Conservation (phyloP, 352 stramenopile genomes). For the Phytopythium montanum region DNA sequence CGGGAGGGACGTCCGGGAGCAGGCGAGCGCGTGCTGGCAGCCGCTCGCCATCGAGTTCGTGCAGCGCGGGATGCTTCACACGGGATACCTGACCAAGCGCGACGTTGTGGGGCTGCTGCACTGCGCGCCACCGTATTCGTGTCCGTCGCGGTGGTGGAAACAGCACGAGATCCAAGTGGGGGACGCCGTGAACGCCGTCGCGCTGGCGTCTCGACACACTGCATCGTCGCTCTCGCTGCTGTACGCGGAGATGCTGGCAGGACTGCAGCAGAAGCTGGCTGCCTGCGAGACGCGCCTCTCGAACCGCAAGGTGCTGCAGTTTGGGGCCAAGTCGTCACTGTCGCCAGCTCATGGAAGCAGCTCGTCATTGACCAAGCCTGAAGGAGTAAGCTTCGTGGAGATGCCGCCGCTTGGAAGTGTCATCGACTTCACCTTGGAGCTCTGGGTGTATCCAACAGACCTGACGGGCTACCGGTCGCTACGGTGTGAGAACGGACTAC, state of each 20-base stretch:
- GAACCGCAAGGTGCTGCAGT: slow-evolving; percentile 55
- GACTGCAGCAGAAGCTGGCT: slow-evolving; percentile 58
- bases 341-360: slow-evolving; percentile 4
- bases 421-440: slow-evolving; percentile 71
- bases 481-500: slow-evolving; percentile 70
- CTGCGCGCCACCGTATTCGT: slow-evolving; percentile 59
- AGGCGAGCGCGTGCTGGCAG: slow-evolving; percentile 68
- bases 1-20: slow-evolving; percentile 4
- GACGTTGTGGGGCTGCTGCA: slow-evolving; percentile 64
- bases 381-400: slow-evolving; percentile 67
- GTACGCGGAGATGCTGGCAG: slow-evolving; percentile 69
- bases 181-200: slow-evolving; percentile 4
- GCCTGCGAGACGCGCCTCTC: slow-evolving; percentile 28
- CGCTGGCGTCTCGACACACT: slow-evolving; percentile 39
- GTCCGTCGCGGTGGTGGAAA: slow-evolving; percentile 50
- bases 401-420: slow-evolving; percentile 56
- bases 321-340: slow-evolving; percentile 38
- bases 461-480: slow-evolving; percentile 61
- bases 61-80: slow-evolving; percentile 62
- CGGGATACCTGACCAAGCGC: slow-evolving; percentile 72
- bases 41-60: slow-evolving; percentile 79
- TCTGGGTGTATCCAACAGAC: slow-evolving; percentile 76
- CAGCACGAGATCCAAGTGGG: slow-evolving; percentile 32
- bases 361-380: slow-evolving; percentile 21
- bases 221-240: slow-evolving; percentile 69